Evolutionary conservation across 192 early-diverging fungal genomes (phyloP), one percentile per base, ranked within the genome.

Genomic region (Dispira parvispora): DNA sequence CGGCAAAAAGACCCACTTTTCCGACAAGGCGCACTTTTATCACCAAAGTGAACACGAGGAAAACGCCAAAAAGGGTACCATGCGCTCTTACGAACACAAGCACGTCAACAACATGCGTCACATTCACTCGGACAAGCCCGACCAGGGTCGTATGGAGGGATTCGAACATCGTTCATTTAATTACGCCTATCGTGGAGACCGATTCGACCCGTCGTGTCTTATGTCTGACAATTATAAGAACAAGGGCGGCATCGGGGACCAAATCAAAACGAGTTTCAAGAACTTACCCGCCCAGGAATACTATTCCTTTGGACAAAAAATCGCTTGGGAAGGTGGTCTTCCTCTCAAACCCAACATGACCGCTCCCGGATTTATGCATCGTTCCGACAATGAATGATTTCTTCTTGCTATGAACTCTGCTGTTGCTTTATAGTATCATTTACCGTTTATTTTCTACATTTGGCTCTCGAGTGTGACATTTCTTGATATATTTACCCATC

Each of bases 21-120:
- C 70, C 65, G 75, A 76, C 68, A 72, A 72, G 61, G 70, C 71
- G 66, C 72, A 73, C 66, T 76, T 71, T 69, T 76, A 76, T 69
- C 75, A 76, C 72, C 75, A 76, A 69, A 69, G 71, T 65, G 75
- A 76, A 69, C 75, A 73, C 64, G 69, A 73, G 75, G 75, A 76
- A 68, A 70, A 76, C 68, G 75, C 72, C 49, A 73, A 73, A 62
- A 69, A 68, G 28, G 75, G 75, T 56, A 73, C 72, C 18, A 68
- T 70, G 61, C 71, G 72, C 60, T 69, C 71, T 21, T 76, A 76
- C 68, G 75, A 76, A 71, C 71, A 76, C 71, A 76, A 76, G 71
- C 75, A 76, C 66, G 70, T 76, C 72, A 76, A 76, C 69, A 71
- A 67, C 64, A 69, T 71, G 67, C 71, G 71, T 57, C 71, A 73